Evolutionary conservation across 306 rosid species (phyloP).

Genomic region (Castanea crenata): DNA sequence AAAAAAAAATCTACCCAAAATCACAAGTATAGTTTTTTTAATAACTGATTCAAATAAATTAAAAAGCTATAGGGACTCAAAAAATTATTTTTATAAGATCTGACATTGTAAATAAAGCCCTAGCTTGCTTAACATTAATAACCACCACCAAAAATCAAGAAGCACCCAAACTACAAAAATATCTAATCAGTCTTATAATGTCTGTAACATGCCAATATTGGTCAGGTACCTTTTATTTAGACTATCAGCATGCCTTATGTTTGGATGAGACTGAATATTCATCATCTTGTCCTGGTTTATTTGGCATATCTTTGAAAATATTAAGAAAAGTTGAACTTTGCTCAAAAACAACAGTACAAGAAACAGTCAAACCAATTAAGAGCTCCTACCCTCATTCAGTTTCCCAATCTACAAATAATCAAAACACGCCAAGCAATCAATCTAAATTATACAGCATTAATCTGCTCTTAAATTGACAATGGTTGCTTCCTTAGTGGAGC

Average conservation of each 20-base stretch:
- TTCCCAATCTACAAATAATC: background rate
- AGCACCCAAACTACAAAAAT: background rate
- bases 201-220: background rate
- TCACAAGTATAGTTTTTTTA: no score
- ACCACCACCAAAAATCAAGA: background rate
- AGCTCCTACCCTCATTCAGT: background rate
- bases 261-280: background rate
- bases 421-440: background rate
- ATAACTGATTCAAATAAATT: background rate
- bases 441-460: background rate
- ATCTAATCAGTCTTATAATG: background rate
- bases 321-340: background rate
- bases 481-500: background rate
- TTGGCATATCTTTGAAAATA: background rate
- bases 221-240: no score
- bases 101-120: background rate
- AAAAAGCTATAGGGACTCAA: background rate
- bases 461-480: background rate
- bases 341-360: background rate
- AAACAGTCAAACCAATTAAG: background rate
- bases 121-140: background rate
- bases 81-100: background rate
- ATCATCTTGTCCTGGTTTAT: background rate
- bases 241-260: background rate
- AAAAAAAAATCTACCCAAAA: no score